These are phyloP conservation scores for Neonectria sp. DNA, from an alignment of 2,329 filamentous ascomycete species.

Conservation along the genomic window DNA sequence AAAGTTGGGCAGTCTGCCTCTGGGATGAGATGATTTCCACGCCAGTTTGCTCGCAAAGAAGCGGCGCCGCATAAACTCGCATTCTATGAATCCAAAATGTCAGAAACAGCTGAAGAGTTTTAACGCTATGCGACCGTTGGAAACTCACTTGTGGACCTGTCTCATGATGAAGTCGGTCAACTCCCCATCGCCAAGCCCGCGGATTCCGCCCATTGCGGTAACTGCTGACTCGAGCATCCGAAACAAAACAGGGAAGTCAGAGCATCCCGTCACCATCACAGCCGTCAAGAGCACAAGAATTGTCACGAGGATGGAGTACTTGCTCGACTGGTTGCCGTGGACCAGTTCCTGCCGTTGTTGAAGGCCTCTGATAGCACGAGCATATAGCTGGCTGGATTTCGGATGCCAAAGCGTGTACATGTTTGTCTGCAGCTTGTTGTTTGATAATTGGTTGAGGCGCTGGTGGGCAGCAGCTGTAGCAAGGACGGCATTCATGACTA, in stretches of 20 bases:
- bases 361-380: slow-evolving; percentile 32
- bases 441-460: slow-evolving; percentile 24
- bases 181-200: slow-evolving; percentile 35
- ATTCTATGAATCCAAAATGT: slow-evolving; percentile 64
- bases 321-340: slow-evolving; percentile 19
- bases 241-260: slow-evolving; percentile 46
- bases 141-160: slow-evolving; percentile 47
- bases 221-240: slow-evolving; percentile 47
- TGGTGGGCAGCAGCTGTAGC: slow-evolving; percentile 41
- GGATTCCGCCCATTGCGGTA: slow-evolving; percentile 44
- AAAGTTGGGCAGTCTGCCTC: slow-evolving; percentile 36
- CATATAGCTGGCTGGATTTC: slow-evolving; percentile 38
- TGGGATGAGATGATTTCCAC: slow-evolving; percentile 43
- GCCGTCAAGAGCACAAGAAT: slow-evolving; percentile 45
- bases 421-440: background rate
- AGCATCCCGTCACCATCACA: slow-evolving; percentile 44
- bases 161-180: slow-evolving; percentile 42
- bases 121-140: background rate
- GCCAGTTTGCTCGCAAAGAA: slow-evolving; percentile 44
- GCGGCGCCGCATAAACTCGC: slow-evolving; percentile 44
- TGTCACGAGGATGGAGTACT: slow-evolving; percentile 40
- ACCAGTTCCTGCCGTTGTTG: slow-evolving; percentile 38
- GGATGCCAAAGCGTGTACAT: slow-evolving; percentile 5
- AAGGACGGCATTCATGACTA: slow-evolving; percentile 42
- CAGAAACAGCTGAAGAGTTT: background rate